Base-by-base conservation (phyloP, 2,329 filamentous ascomycete genomes). In the Cercospora beticola region DNA sequence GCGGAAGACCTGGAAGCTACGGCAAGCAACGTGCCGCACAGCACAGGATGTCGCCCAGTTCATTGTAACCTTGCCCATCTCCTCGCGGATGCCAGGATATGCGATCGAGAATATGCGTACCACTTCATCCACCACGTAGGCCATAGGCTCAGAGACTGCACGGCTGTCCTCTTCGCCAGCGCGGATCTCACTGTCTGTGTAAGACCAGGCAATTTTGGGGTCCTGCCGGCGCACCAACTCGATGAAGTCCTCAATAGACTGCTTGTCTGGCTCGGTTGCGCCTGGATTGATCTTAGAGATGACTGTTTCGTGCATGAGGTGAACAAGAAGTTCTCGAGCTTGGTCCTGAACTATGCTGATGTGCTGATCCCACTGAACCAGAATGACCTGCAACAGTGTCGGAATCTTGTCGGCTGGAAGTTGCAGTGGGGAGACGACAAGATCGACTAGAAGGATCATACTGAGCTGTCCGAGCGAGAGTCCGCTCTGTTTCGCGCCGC, bases 21-120 rank as follows among this genome's bases (percentile, higher is more conserved):
- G 90, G 78, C 96, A 99, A 1, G 95, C 95, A 62, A 99, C 84
- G 81, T 99, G 95, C 60, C 94, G 86, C 5, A 99, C 96, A 0
- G 95, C 93, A 78, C 96, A 99, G 3, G 94, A 97, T 0, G 95
- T 98, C 9, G 95, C 96, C 95, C 95, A 99, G 10, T 91, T 93
- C 70, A 99, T 83, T 0, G 94, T 94, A 33, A 97, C 86, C 71
- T 92, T 92, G 7, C 91, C 93, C 94, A 94, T 98, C 63, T 94
- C 88, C 74, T 97, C 93, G 75, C 93, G 93, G 71, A 99, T 90
- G 0, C 91, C 89, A 4, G 94, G 93, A 75, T 93, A 96, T 0
- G 90, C 90, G 58, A 94, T 83, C 71, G 92, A 89, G 77, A 99
- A 97, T 33, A 95, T 93, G 74, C 89, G 88, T 66, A 97, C 88